Evolutionary conservation across 148 eudicot genomes (phyloP), one percentile per base, ranked within the genome.

Genomic region (Silene conica): DNA sequence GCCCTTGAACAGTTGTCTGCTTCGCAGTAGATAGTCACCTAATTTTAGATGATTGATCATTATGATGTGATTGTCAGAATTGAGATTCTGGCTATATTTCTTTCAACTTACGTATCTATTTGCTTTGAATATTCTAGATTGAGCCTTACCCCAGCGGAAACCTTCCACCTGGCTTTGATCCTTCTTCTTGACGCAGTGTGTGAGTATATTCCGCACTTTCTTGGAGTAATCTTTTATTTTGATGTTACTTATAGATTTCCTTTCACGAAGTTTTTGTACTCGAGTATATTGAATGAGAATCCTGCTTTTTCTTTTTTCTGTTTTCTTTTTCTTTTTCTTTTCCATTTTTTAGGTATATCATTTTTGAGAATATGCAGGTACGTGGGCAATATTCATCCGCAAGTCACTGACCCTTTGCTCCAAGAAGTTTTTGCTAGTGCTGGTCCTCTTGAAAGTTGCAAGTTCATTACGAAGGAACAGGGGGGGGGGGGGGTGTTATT

Each of bases 131-230:
- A 78, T 91, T 87, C 84, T 96, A 94, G 98, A 87, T 94, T 65
- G 98, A 94, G 86, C 96, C 96, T 72, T 87, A 92, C 64, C 93
- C 93, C 79, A 92, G 96, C 82, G 98, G 97, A 78, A 95, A 92
- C 88, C 85, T 95, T 82, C 97, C 98, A 82, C 97, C 96, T 80
- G 96, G 97, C 48, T 92, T 95, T 85, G 98, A 95, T 83, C 93
- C 97, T 72, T 86, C 86, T 87, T 83, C 92, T 69, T 95, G 99
- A 85, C 97, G 97, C 85, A 90, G 97, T 86, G 97, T 95, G 99
- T 95, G 88, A 90, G 99, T 90, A 71, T 83, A 68, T 62, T 81
- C 73, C 46, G 8, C 34, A 6, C n/a, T 3, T 62, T 1, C 19
- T 77, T 57, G 14, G 8, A 22, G 15, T 14, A 12, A 0, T 59